Base-by-base conservation (phyloP, 371 early-diverging fungal genomes). In the Rhizomucor pusillus region DNA sequence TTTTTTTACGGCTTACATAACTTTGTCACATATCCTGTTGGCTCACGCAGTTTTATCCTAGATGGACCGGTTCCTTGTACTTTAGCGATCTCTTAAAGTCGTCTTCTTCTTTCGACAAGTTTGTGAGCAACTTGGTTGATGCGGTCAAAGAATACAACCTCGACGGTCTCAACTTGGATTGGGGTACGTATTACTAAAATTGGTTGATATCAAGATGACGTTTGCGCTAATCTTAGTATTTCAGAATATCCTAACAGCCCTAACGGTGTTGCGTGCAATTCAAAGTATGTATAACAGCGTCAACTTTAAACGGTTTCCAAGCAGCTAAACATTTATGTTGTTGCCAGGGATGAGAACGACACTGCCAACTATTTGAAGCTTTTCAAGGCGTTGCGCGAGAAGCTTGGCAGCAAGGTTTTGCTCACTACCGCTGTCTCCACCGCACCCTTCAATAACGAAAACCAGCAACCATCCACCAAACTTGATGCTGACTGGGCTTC, bases 101-200 rank as follows among this genome's bases (percentile, higher is more conserved):
- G 9, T 20, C 35, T 1, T 18, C 33, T 6, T 59, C 56, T 10
- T 54, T 66, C 6, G 19, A 59, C 10, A 60, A 14, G 0, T 65
- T 76, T 41, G 67, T 50, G 4, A 59, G 65, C 5, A 71, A 54
- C 24, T 46, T 76, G 18, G 50, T 64, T 7, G n/a, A 56, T 18
- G 23, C 60, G 22, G 73, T 81, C 14, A 57, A 69, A 5, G 51
- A 79, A 13, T 79, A 69, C 43, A 43, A 69, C n/a, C 63, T 87
- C 16, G 82, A 85, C 60, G 87, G 84, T 11, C 60, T 80, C 34
- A 80, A 82, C 50, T 60, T 82, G 47, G 84, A 82, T 54, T 83
- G 80, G 80, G 76, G 74, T 74, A 74, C 56, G 22, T 12, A n/a
- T n/a, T n/a, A n/a, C n/a, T n/a, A n/a, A n/a, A n/a, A n/a, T n/a